Evolutionary conservation across 495 filamentous ascomycete species (phyloP), one percentile per base, ranked within the genome.

Genomic region (Ramalina intermedia): DNA sequence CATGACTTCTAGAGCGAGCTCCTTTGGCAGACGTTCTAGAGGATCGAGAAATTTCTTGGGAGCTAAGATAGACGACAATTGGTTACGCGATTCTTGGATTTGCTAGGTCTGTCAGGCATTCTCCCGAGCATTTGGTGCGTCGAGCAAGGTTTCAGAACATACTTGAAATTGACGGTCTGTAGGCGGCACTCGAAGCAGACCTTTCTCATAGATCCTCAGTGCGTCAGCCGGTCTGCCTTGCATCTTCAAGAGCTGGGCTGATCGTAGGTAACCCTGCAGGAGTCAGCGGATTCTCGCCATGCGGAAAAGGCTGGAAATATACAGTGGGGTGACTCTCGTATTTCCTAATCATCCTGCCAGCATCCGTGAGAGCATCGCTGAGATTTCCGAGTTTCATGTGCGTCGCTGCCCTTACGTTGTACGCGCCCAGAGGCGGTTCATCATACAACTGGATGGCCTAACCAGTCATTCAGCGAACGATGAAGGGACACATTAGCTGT

Each of bases 371-470:
- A 2, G 81, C 81, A 16, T 60, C 58, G 43, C 69, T 55, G 48
- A 75, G 70, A 41, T 74, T 58, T 5, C 62, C 66, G 6, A 84
- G 60, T 55, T 81, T 81, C 46, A 73, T 74, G 49, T 76, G 71
- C 13, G 71, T 69, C 18, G 78, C 79, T 3, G 78, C 72, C 42
- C 81, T 75, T 48, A 75, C 73, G 58, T 84, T 79, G 2, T 80
- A 59, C 33, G 81, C 62, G 17, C 61, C 55, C 35, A 75, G 48
- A 11, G 46, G 23, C 51, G 69, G 60, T 6, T 57, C 57, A 49
- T 58, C 48, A 29, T 61, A 58, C 23, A 55, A 48, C 6, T 51
- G 55, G 37, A 72, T 57, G 24, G 66, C 66, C 71, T 75, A 40
- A 46, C 46, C 24, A 6, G n/a, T 13, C 43, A 21, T 5, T 48